A percentile compares a stretch with the other conserved stretches of the same genome.
Conservation (phyloP, 371 early-diverging fungal genomes). For the Saksenaea oblongispora region DNA sequence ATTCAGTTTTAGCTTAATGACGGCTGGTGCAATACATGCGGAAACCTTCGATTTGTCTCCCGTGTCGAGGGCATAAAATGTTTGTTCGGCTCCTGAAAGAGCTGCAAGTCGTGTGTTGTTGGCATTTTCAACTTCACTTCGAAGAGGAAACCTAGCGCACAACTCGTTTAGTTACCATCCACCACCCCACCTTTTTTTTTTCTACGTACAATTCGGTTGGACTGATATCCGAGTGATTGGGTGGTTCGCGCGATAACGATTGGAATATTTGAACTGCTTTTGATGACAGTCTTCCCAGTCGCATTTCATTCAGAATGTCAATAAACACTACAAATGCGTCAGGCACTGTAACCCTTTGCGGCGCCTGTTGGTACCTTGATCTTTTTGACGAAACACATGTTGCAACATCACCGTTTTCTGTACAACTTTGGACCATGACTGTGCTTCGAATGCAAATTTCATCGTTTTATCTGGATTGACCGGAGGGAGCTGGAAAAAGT, state of each 20-base stretch:
- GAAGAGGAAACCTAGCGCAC: slow-evolving; percentile 53
- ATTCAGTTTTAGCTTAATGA: slow-evolving; percentile 65
- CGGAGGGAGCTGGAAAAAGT: slow-evolving; percentile 94
- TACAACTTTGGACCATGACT: slow-evolving; percentile 64
- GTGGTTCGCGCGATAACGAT: slow-evolving; percentile 55
- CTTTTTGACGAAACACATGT: slow-evolving; percentile 59
- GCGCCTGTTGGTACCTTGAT: slow-evolving; percentile 32
- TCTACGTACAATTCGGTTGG: slow-evolving; percentile 77
- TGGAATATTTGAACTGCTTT: slow-evolving; percentile 48
- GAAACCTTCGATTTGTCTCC: slow-evolving; percentile 48
- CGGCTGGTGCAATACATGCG: slow-evolving; percentile 51
- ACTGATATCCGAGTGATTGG: slow-evolving; percentile 56
- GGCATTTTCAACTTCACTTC: slow-evolving; percentile 70
- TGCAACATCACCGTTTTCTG: slow-evolving; percentile 49
- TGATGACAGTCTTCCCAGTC: slow-evolving; percentile 58
- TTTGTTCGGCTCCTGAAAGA: slow-evolving; percentile 45
- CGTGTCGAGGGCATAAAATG: slow-evolving; percentile 35
- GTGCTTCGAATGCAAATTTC: slow-evolving; percentile 75
- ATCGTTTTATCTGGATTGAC: slow-evolving; percentile 45
- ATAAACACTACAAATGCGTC: slow-evolving; percentile 51
- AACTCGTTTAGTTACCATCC: background rate
- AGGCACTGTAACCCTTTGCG: background rate
- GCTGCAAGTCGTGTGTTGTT: slow-evolving; percentile 57
- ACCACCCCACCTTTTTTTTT: background rate
- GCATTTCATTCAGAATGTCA: slow-evolving; percentile 67